Evolutionary conservation across 441 rosid genomes (phyloP), one percentile per base, ranked within the genome.

Genomic region (Pelargonium cotyledonis): DNA sequence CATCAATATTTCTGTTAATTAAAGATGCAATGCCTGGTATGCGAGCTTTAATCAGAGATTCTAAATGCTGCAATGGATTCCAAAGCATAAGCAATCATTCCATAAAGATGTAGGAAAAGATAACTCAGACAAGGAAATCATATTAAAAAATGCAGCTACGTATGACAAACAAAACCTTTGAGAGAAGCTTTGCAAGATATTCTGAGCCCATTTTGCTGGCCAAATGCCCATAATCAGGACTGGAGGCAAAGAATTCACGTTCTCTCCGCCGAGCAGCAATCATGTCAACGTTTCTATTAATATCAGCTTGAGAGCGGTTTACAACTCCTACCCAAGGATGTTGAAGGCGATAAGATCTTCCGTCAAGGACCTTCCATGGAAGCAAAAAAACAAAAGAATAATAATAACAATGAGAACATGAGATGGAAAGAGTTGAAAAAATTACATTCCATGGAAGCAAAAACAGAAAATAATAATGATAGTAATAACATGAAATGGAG

Each of bases 251-350:
- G 79, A 90, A 95, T 79, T 95, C 99, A 38, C 79, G 83, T 82
- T 95, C 99, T 82, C 88, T 95, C 47, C 90, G 78, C 41, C 98
- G 95, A 44, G 98, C 97, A 83, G 78, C 81, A 79, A 84, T 83
- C 96, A 95, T 95, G 80, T 92, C 99, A 63, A 89, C 91, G 63
- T 91, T 95, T 80, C 85, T 95, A 71, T 94, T 94, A 81, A 94
- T 94, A 68, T 94, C 99, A 72, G 97, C 97, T 85, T 94, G 99
- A 12, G 99, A 94, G 70, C 99, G 97, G 84, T 94, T 94, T 74
- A 95, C 99, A 67, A 91, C 89, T 75, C 99, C 99, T 15, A 92
- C 99, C 99, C 99, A 95, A 60, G 97, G 99, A 85, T 92, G 97
- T 72, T 92, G 99, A 75, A 92, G 83, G 70, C 96, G 87, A 68